phyloP scores from a whole-genome alignment of 1,284 basidiomycete species.

The Phellinidium pouzarii region DNA sequence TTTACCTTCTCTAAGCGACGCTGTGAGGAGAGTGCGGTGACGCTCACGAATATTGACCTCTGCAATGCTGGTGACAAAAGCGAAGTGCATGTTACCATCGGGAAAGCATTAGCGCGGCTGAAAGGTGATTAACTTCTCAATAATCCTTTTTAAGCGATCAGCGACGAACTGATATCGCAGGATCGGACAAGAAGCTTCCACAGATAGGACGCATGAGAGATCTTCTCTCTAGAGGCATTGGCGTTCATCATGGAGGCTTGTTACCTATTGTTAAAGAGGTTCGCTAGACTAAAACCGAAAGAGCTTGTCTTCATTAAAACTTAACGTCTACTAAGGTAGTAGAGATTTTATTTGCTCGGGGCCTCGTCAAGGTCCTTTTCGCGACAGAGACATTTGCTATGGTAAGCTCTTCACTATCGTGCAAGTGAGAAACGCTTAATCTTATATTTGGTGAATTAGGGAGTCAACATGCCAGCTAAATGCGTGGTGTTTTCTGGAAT shows the following conservation, averaged over 20 bases:
- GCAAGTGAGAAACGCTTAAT: neutral
- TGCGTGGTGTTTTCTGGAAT: constrained; percentile 95
- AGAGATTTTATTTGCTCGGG: constrained; percentile 93
- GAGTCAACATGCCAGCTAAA: constrained; percentile 99
- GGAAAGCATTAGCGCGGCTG: constrained; percentile 84
- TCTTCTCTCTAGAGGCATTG: constrained; percentile 87
- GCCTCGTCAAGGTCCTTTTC: constrained; percentile 94
- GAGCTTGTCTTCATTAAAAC: neutral
- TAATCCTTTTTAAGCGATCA: neutral
- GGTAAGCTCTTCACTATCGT: constrained; percentile 42
- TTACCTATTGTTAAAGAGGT: constrained; percentile 97
- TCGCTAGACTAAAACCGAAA: constrained; percentile 14
- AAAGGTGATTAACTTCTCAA: constrained; percentile 57
- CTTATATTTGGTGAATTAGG: constrained; percentile 39
- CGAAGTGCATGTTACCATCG: constrained; percentile 92
- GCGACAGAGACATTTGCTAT: constrained; percentile 99
- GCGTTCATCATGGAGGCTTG: constrained; percentile 95
- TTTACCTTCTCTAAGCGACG: constrained; percentile 97
- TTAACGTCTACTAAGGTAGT: constrained; percentile 57
- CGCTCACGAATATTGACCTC: constrained; percentile 84
- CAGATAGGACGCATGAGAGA: constrained; percentile 93
- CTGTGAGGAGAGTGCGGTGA: constrained; percentile 94
- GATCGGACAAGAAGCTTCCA: constrained; percentile 88
- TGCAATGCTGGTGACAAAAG: constrained; percentile 84
- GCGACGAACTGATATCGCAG: constrained; percentile 35